Conservation (phyloP, 352 stramenopile genomes). For the Plasmopara muralis region DNA sequence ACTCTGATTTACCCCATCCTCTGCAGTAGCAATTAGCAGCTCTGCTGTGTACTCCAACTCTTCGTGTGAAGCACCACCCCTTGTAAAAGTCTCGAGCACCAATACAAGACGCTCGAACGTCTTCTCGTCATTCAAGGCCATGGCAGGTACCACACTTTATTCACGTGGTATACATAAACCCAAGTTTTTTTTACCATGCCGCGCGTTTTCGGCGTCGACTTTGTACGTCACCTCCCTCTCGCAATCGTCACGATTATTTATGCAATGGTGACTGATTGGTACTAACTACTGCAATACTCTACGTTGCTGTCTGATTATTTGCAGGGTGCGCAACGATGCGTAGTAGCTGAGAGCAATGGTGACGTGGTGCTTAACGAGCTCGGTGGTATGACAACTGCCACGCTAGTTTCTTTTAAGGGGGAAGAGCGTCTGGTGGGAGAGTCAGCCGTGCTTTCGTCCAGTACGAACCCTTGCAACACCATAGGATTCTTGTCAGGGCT, state of each 20-base stretch:
- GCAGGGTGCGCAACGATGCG: constrained; percentile 71
- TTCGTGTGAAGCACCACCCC: constrained; percentile 14
- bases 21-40: constrained; percentile 42
- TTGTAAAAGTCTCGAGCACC: constrained; percentile 19
- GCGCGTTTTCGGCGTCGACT: constrained; percentile 72
- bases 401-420: constrained; percentile 83
- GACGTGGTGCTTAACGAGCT: constrained; percentile 88
- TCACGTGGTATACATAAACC: neutral
- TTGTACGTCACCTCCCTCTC: constrained; percentile 37
- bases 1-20: constrained; percentile 27
- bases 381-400: constrained; percentile 80
- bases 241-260: neutral
- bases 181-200: constrained; percentile 4
- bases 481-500: constrained; percentile 62
- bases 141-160: neutral
- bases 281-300: neutral
- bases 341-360: constrained; percentile 57
- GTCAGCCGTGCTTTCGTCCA: constrained; percentile 74
- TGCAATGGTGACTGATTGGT: too few species aligned
- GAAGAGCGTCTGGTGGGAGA: constrained; percentile 82
- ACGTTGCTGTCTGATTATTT: neutral
- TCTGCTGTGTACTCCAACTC: constrained; percentile 65
- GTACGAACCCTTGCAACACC: constrained; percentile 81
- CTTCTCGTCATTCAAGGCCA: constrained; percentile 3
- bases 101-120: constrained; percentile 17